Percentiles rank a stretch among this genome's conserved stretches.
Evolutionary conservation across 257 asterid genomes (phyloP).

Genomic region (Rubia yunnanensis): DNA sequence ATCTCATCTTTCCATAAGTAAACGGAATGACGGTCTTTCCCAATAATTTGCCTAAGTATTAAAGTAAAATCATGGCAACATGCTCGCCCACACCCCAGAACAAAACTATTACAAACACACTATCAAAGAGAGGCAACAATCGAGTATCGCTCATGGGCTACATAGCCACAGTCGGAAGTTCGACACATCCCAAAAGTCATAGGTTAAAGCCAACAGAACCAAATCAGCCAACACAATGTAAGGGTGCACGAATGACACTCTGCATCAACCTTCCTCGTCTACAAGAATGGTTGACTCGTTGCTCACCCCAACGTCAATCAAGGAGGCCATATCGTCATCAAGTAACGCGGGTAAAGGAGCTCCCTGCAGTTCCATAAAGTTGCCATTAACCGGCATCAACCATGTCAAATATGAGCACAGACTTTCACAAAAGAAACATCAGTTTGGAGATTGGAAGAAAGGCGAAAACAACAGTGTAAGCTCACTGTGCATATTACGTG

Average conservation of each 20-base stretch:
- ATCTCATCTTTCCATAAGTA: too few relatives aligned
- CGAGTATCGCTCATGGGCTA: too few relatives aligned
- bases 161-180: too few relatives aligned
- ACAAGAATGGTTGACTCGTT: conserved; percentile 69
- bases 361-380: conserved; percentile 40
- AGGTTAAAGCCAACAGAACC: too few relatives aligned
- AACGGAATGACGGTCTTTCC: too few relatives aligned
- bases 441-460: not conserved
- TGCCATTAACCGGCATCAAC: not conserved
- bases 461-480: not conserved
- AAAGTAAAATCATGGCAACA: too few relatives aligned
- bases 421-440: not conserved
- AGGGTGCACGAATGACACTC: not conserved
- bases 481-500: not conserved
- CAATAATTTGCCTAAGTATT: too few relatives aligned
- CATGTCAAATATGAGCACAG: not conserved
- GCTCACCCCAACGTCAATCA: conserved; percentile 64
- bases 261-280: conserved; percentile 43
- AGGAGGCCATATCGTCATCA: conserved; percentile 82
- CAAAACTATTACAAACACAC: too few relatives aligned
- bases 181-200: not conserved
- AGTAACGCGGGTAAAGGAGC: conserved; percentile 66
- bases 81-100: too few relatives aligned
- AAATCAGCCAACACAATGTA: too few relatives aligned
- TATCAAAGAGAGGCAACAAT: too few relatives aligned